Evolutionary conservation across 352 stramenopile species (phyloP).

Genomic region (Globisporangium okanoganense): DNA sequence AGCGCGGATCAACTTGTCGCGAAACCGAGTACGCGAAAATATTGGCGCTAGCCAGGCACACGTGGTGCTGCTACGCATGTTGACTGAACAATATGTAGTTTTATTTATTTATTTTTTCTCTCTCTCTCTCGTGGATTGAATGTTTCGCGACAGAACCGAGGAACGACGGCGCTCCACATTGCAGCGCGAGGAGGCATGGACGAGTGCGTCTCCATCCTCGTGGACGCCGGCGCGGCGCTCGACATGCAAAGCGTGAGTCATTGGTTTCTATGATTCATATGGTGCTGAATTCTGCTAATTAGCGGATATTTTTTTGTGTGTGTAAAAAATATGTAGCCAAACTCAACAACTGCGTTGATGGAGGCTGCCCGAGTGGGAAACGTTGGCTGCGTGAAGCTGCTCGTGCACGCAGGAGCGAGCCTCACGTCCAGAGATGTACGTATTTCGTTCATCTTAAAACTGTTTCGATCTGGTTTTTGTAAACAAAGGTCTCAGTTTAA

Average conservation of each 20-base stretch:
- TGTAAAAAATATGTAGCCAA: slow-evolving; percentile 37
- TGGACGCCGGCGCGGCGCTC: slow-evolving; percentile 62
- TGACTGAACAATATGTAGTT: background rate
- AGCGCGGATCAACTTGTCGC: slow-evolving; percentile 75
- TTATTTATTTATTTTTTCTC: slow-evolving; percentile 9
- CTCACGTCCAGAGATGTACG: slow-evolving; percentile 75
- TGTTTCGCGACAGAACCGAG: no score
- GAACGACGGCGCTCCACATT: slow-evolving; percentile 80
- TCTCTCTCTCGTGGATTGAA: no score
- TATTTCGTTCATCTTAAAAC: background rate
- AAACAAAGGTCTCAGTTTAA: no score
- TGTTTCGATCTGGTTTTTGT: no score
- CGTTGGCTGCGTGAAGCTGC: slow-evolving; percentile 64
- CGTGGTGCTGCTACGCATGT: no score
- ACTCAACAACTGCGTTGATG: slow-evolving; percentile 86
- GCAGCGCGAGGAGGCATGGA: slow-evolving; percentile 69
- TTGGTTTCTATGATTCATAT: background rate
- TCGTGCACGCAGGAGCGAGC: slow-evolving; percentile 64
- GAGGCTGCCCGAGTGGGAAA: slow-evolving; percentile 81
- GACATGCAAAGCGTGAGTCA: slow-evolving; percentile 76
- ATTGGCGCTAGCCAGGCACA: no score
- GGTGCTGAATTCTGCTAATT: background rate
- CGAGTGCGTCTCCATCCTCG: slow-evolving; percentile 67
- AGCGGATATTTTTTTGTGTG: background rate
- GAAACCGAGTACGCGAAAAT: slow-evolving; percentile 59